Percentiles rank a stretch among this genome's conserved stretches.
Conservation (phyloP, 768 basidiomycete genomes). For the Podaxis sp. region DNA sequence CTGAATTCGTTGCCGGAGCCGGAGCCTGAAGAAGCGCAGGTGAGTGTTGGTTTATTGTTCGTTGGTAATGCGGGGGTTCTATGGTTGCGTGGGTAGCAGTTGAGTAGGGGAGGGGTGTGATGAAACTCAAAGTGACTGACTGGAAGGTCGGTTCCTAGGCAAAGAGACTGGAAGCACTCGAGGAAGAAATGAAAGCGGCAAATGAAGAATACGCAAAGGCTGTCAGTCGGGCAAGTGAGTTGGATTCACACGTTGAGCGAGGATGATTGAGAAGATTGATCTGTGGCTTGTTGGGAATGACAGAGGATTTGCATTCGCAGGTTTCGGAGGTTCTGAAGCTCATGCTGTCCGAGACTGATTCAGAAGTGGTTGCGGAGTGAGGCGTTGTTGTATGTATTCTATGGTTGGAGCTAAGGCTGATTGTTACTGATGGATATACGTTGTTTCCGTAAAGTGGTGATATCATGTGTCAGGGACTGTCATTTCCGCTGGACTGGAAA, state of each 20-base stretch:
- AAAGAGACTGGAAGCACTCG: slow-evolving; percentile 61
- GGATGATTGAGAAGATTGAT: not conserved
- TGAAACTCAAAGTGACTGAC: not conserved
- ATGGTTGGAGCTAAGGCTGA: too few relatives aligned
- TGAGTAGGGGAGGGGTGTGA: not conserved
- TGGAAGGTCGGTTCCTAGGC: slow-evolving; percentile 42
- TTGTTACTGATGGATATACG: too few relatives aligned
- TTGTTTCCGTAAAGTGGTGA: not conserved
- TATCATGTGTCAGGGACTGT: not conserved
- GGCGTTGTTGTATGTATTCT: not conserved
- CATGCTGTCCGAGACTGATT: slow-evolving; percentile 57
- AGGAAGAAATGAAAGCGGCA: slow-evolving; percentile 67
- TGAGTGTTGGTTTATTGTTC: slow-evolving; percentile 23
- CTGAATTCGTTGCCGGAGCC: slow-evolving; percentile 78
- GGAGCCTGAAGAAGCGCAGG: slow-evolving; percentile 78
- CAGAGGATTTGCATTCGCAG: slow-evolving; percentile 62
- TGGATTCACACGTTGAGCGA: not conserved
- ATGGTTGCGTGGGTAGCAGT: not conserved
- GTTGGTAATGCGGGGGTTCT: not conserved
- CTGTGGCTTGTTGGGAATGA: not conserved
- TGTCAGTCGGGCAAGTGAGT: slow-evolving; percentile 76
- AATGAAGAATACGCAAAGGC: slow-evolving; percentile 78
- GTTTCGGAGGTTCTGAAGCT: slow-evolving; percentile 55
- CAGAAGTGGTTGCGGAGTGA: slow-evolving; percentile 13
- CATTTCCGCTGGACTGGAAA: not conserved